Evolutionary conservation across 2,329 filamentous ascomycete genomes (phyloP), one percentile per base, ranked within the genome.

Genomic region (Coleophoma crateriformis): DNA sequence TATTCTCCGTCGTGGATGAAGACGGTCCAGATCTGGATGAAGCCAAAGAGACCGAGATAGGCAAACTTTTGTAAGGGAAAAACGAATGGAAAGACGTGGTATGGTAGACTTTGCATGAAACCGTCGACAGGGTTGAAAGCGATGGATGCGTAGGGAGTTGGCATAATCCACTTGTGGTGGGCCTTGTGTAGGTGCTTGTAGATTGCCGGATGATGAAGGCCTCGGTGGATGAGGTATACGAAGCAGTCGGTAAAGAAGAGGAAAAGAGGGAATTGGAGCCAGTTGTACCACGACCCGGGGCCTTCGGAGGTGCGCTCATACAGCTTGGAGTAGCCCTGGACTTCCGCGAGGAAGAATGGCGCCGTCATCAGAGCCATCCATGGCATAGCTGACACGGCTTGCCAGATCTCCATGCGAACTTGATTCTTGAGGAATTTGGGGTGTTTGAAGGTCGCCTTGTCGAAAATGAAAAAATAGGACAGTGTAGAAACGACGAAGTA

Each of bases 91-190:
- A 92, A 96, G 58, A 96, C 61, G 72, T 97, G 92, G 73, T 97
- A 97, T 1, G 92, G 92, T 43, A 95, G 67, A 53, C 87, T 88
- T 74, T 97, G 92, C 11, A 84, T 79, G 71, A 86, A 96, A 64
- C 92, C 92, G 65, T 97, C 92, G 47, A 96, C 68, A 1, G 92
- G 91, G 74, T 97, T 90, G 79, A 97, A 97, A 50, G 92, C 92
- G 65, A 96, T 88, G 60, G 86, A 90, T 39, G 92, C 91, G 67
- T 82, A 96, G 0, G 92, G 92, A 3, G 90, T 95, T 3, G 92
- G 92, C 89, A 96, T 95, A 71, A 97, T 96, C 92, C 92, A 97
- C 76, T 96, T 96, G 83, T 97, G 92, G 72, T 97, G 92, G 58
- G 90, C 86, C 81, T 97, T 97, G 81, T 97, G 92, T 45, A 96